These are phyloP conservation scores for Kwoniella pini DNA, from an alignment of 768 basidiomycete species.

Conservation along the genomic window DNA sequence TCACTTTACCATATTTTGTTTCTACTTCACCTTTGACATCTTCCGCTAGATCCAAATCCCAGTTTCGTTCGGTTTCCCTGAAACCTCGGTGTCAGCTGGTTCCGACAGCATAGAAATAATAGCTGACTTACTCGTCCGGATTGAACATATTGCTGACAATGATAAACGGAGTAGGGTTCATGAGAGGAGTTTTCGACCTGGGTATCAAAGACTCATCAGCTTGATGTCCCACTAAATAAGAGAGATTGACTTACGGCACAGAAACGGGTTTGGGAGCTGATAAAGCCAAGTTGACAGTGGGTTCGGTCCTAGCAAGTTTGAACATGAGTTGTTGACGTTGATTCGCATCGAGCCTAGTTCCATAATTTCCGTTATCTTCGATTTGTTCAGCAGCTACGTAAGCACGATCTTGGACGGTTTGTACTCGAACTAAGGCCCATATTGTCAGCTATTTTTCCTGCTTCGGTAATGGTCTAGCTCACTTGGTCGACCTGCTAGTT, in stretches of 20 bases:
- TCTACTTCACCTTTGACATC: constrained; percentile 96
- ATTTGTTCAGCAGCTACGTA: constrained; percentile 53
- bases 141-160: constrained; percentile 94
- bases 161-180: constrained; percentile 77
- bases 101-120: not conserved
- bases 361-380: constrained; percentile 74
- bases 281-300: constrained; percentile 18
- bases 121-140: constrained; percentile 78
- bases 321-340: constrained; percentile 99
- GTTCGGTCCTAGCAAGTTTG: constrained; percentile 91
- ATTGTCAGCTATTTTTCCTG: constrained; percentile 13
- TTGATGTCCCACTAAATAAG: not conserved
- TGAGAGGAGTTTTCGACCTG: constrained; percentile 68
- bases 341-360: constrained; percentile 89
- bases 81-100: constrained; percentile 16
- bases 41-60: constrained; percentile 94
- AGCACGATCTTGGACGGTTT: constrained; percentile 41
- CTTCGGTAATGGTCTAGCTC: no score
- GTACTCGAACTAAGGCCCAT: constrained; percentile 30
- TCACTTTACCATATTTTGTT: constrained; percentile 81
- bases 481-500: constrained; percentile 91
- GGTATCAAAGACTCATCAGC: constrained; percentile 3
- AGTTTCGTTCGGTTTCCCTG: constrained; percentile 92
- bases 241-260: constrained; percentile 7
- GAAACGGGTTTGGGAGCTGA: constrained; percentile 16